These are phyloP conservation scores for Fusarium sp. DNA, from an alignment of 2,329 filamentous ascomycete species.

Conservation along the genomic window DNA sequence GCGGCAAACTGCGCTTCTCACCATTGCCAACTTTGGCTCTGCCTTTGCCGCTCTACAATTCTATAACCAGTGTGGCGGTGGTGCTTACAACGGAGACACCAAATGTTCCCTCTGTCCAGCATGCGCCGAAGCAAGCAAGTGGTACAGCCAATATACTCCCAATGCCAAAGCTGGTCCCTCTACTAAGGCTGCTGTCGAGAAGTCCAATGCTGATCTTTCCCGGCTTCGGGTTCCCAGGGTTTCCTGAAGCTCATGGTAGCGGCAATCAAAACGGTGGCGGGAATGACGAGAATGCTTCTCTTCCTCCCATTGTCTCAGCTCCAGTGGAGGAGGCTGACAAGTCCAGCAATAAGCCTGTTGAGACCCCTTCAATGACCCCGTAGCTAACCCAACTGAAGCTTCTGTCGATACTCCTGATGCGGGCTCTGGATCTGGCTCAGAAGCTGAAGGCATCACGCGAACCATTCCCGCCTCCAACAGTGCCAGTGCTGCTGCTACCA, in stretches of 20 bases:
- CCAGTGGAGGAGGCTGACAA: too few species aligned
- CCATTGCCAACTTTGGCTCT: conserved; percentile 31
- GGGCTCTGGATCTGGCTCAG: too few species aligned
- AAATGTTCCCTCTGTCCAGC: conserved; percentile 28
- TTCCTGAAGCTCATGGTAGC: not conserved
- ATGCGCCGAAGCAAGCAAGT: conserved; percentile 29
- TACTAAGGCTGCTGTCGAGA: not conserved
- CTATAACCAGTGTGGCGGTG: conserved; percentile 30
- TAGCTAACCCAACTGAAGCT: too few species aligned
- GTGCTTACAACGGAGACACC: conserved; percentile 18
- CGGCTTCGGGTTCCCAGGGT: not conserved
- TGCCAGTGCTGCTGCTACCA: too few species aligned
- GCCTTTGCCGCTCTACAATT: conserved; percentile 31
- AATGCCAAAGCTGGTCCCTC: not conserved
- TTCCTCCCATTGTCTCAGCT: too few species aligned
- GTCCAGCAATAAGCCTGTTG: too few species aligned
- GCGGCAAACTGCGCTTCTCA: conserved; percentile 25
- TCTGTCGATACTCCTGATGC: too few species aligned
- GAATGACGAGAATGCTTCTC: not conserved
- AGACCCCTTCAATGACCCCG: too few species aligned
- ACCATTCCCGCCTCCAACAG: too few species aligned
- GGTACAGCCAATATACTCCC: conserved; percentile 37
- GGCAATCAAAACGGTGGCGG: not conserved
- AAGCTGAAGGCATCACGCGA: too few species aligned
- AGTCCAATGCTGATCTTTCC: not conserved